phyloP scores from a whole-genome alignment of 306 rosid genomes.

The Chamaecrista fasciculata region DNA sequence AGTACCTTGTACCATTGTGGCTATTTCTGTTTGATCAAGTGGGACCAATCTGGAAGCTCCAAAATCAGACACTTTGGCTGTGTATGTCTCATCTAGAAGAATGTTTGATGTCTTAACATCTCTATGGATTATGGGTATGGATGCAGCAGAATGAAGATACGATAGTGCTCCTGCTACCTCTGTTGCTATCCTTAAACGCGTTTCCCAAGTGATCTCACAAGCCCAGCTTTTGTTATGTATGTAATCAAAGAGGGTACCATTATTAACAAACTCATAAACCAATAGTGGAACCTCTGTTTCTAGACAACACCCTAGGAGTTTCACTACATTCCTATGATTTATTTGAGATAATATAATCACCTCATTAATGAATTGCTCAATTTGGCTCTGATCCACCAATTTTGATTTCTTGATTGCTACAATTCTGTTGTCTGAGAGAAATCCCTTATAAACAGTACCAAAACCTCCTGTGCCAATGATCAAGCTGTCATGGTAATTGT shows the following conservation, averaged over 20 bases:
- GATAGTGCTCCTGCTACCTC: not conserved
- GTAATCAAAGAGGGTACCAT: conserved; percentile 27
- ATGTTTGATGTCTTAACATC: conserved; percentile 41
- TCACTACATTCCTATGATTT: conserved; percentile 36
- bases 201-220: conserved; percentile 11
- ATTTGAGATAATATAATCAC: conserved; percentile 38
- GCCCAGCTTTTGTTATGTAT: conserved; percentile 8
- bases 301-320: conserved; percentile 39
- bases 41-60: conserved; percentile 21
- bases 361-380: conserved; percentile 38
- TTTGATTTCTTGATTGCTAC: conserved; percentile 44
- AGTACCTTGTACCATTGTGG: conserved; percentile 40
- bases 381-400: conserved; percentile 30
- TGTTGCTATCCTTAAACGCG: conserved; percentile 12
- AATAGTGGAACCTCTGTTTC: conserved; percentile 30
- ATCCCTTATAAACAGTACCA: conserved; percentile 33
- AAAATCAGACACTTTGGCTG: conserved; percentile 32
- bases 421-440: not conserved
- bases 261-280: conserved; percentile 26
- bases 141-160: not conserved
- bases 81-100: conserved; percentile 27
- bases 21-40: conserved; percentile 28
- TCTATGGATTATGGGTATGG: conserved; percentile 30
- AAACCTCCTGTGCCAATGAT: conserved; percentile 37
- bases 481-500: conserved; percentile 15